phyloP scores from a whole-genome alignment of 257 asterid genomes.

The Przewalskia tangutica region DNA sequence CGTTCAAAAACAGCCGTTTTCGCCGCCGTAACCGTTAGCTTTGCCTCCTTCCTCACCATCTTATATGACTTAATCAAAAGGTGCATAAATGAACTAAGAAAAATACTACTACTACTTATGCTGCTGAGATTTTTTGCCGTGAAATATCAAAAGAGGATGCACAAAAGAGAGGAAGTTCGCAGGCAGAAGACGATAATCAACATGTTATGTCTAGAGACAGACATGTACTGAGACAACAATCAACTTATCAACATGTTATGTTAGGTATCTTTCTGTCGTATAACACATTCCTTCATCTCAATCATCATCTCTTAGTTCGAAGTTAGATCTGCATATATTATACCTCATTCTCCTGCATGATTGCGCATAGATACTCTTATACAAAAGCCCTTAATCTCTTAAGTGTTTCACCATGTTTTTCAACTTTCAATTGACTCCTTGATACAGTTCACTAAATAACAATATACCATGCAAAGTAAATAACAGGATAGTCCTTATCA shows the following conservation, averaged over 20 bases:
- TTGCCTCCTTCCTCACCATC: too few species aligned
- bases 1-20: too few species aligned
- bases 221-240: background rate
- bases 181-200: background rate
- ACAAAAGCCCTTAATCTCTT: background rate
- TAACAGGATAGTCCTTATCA: background rate
- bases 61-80: background rate
- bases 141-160: background rate
- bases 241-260: background rate
- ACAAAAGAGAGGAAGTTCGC: background rate
- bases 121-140: background rate
- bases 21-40: too few species aligned
- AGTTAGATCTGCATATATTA: background rate
- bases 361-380: background rate
- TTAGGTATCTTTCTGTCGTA: background rate
- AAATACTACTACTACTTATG: background rate
- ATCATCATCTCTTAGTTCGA: background rate
- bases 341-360: background rate
- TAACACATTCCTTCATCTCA: background rate
- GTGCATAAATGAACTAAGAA: slow-evolving; percentile 1
- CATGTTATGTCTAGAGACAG: background rate
- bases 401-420: background rate
- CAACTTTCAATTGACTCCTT: background rate
- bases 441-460: background rate
- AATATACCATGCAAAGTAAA: background rate